phyloP scores from a whole-genome alignment of 2,329 filamentous ascomycete species.

The Fusarium sp. region DNA sequence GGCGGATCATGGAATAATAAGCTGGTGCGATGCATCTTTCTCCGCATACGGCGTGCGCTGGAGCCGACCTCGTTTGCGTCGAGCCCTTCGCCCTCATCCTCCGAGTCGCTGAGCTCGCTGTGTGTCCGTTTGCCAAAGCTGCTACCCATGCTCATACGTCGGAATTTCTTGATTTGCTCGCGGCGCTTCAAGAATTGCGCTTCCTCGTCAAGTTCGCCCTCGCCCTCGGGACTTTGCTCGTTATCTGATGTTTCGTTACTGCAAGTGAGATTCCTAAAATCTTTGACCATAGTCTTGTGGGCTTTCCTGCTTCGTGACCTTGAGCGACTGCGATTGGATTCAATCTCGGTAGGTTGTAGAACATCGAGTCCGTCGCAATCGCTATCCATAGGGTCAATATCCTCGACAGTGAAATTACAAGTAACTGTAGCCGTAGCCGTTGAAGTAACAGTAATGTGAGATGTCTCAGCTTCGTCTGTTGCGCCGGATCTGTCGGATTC shows the following conservation, averaged over 20 bases:
- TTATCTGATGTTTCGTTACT: conserved; percentile 52
- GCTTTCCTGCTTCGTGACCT: conserved; percentile 52
- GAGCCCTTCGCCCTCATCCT: conserved; percentile 53
- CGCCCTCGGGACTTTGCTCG: conserved; percentile 49
- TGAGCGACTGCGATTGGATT: conserved; percentile 57
- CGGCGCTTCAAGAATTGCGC: conserved; percentile 53
- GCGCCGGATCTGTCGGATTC: conserved; percentile 40
- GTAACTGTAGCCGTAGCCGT: conserved; percentile 30
- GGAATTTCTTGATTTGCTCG: conserved; percentile 56
- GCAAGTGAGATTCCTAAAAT: conserved; percentile 59
- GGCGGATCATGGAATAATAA: conserved; percentile 62
- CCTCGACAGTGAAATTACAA: conserved; percentile 56
- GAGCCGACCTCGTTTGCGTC: conserved; percentile 58
- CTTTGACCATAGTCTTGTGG: conserved; percentile 56
- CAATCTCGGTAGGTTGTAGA: conserved; percentile 58
- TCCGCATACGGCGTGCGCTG: conserved; percentile 59
- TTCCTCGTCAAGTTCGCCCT: conserved; percentile 52
- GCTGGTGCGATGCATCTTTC: conserved; percentile 59
- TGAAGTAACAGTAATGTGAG: conserved; percentile 29
- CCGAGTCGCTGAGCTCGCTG: conserved; percentile 64
- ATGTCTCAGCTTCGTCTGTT: conserved; percentile 39
- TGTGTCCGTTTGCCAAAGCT: conserved; percentile 66
- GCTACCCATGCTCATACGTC: conserved; percentile 62
- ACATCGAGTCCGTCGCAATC: conserved; percentile 56
- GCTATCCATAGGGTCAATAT: conserved; percentile 59